Conservation (phyloP, 805 yeast species). For the Saturnispora sekii region DNA sequence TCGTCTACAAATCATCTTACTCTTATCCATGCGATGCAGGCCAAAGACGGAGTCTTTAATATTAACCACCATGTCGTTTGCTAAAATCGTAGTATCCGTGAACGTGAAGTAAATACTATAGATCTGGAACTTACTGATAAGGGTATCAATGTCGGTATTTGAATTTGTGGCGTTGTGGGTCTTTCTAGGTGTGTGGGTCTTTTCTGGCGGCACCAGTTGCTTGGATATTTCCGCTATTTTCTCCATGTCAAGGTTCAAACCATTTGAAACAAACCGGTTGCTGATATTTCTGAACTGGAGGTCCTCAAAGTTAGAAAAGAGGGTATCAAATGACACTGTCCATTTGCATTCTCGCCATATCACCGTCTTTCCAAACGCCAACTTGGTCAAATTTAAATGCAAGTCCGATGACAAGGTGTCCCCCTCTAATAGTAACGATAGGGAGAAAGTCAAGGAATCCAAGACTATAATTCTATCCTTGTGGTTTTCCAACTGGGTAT, state of each 20-base stretch:
- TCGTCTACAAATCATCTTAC: constrained; percentile 4
- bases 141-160: not conserved
- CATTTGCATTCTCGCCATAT: constrained; percentile 8
- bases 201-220: not conserved
- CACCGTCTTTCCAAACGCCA: not conserved
- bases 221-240: not conserved
- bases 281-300: constrained; percentile 2
- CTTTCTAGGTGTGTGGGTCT: not conserved
- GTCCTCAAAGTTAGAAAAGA: not conserved
- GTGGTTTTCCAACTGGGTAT: not conserved
- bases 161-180: not conserved
- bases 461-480: constrained; percentile 3
- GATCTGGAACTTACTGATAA: constrained; percentile 5
- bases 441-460: constrained; percentile 12
- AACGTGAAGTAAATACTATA: constrained; percentile 11
- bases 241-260: constrained; percentile 2
- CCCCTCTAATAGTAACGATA: not conserved
- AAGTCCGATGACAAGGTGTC: not conserved
- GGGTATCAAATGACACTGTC: constrained; percentile 7
- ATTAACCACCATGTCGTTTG: not conserved
- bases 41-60: constrained; percentile 11
- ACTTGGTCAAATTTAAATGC: constrained; percentile 11
- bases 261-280: constrained; percentile 7
- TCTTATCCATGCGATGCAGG: constrained; percentile 6
- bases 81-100: constrained; percentile 6